These are phyloP conservation scores for Penicillium flavigenum DNA, from an alignment of 495 filamentous ascomycete genomes.

Conservation along the genomic window DNA sequence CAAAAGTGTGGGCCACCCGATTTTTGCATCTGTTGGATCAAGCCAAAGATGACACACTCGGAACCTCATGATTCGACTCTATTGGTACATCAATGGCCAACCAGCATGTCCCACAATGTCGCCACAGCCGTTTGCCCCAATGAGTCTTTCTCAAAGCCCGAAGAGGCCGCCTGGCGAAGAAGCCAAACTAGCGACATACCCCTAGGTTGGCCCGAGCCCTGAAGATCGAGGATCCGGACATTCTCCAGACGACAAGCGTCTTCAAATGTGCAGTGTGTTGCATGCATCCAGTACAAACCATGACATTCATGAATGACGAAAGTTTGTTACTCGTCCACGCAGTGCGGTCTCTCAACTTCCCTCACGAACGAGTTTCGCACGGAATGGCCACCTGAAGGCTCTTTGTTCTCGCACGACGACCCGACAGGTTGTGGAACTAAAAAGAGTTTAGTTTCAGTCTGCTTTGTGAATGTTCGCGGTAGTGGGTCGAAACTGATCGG, in stretches of 20 bases:
- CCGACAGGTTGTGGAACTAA: background rate
- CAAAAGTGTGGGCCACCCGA: background rate
- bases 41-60: slow-evolving; percentile 1
- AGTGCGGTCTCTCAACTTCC: background rate
- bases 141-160: background rate
- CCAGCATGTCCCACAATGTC: background rate
- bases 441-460: slow-evolving; percentile 1
- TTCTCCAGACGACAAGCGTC: background rate
- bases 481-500: background rate
- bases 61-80: slow-evolving; percentile 1
- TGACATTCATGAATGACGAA: background rate
- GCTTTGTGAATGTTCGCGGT: background rate
- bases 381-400: slow-evolving; percentile 4
- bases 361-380: background rate
- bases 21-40: slow-evolving; percentile 1
- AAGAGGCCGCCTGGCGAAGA: background rate
- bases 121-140: background rate
- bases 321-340: background rate
- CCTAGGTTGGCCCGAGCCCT: background rate
- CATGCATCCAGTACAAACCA: background rate
- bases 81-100: slow-evolving; percentile 4
- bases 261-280: background rate
- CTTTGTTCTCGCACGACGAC: background rate
- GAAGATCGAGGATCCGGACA: background rate
- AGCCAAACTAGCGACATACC: background rate